phyloP scores from a whole-genome alignment of 371 early-diverging fungal genomes.

The Syncephalastrum contaminatum region DNA sequence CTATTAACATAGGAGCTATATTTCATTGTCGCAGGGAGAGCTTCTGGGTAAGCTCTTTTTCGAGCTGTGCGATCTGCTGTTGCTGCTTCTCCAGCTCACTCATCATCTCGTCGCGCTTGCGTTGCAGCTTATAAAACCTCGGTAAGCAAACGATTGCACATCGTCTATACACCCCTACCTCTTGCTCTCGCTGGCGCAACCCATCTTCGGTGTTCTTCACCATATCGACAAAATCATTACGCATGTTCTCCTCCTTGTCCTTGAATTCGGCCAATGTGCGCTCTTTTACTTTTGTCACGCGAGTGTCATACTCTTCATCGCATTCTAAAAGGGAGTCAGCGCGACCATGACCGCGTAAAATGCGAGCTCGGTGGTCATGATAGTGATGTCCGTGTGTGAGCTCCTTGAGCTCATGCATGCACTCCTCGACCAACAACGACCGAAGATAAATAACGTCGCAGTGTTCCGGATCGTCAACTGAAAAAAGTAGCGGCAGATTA shows the following conservation, averaged over 20 bases:
- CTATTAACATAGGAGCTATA: too few relatives aligned
- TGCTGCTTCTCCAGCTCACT: constrained; percentile 25
- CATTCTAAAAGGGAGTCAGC: constrained; percentile 74
- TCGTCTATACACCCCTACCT: constrained; percentile 15
- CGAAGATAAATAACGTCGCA: constrained; percentile 88
- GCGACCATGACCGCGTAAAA: constrained; percentile 61
- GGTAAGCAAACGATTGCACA: not conserved
- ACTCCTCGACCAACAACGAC: constrained; percentile 68
- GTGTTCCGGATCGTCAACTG: constrained; percentile 84
- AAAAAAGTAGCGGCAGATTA: not conserved
- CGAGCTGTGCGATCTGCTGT: constrained; percentile 13
- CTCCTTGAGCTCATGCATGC: constrained; percentile 81
- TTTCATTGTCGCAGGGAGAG: not conserved
- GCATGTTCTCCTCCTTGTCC: constrained; percentile 73
- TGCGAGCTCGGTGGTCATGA: constrained; percentile 72
- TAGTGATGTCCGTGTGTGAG: constrained; percentile 80
- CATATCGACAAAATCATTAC: constrained; percentile 68
- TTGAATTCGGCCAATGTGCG: constrained; percentile 67
- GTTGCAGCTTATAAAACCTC: constrained; percentile 13
- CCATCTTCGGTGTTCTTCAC: constrained; percentile 75
- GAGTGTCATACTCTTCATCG: constrained; percentile 72
- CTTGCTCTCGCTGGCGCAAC: constrained; percentile 67
- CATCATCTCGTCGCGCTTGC: constrained; percentile 21
- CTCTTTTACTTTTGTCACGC: constrained; percentile 56
- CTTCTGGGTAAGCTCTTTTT: constrained; percentile 18